Evolutionary conservation across 768 basidiomycete species (phyloP).

Genomic region (Bullera alba): DNA sequence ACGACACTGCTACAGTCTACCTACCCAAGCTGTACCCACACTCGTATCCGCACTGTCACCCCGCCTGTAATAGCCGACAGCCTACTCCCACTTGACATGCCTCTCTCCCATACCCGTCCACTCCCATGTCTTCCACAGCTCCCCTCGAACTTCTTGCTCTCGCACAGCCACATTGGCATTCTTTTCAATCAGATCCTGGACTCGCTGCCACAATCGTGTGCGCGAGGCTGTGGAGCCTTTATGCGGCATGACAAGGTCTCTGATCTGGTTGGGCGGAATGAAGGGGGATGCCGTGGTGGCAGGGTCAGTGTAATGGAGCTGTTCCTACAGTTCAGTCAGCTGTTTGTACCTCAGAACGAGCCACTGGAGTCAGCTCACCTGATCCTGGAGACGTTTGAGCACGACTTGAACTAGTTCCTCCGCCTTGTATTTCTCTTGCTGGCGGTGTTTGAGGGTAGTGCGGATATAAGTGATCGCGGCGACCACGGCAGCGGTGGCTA

Average conservation of each 20-base stretch:
- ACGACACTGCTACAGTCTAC: too few species aligned
- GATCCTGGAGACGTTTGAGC: conserved; percentile 40
- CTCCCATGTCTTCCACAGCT: conserved; percentile 44
- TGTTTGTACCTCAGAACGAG: background rate
- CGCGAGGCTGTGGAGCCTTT: conserved; percentile 26
- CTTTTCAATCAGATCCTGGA: conserved; percentile 33
- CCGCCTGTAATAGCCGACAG: background rate
- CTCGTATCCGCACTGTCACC: background rate
- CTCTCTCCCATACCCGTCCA: conserved; percentile 38
- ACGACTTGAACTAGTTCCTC: conserved; percentile 42
- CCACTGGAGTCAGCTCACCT: conserved; percentile 26
- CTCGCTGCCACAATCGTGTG: conserved; percentile 29
- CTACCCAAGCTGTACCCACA: too few species aligned
- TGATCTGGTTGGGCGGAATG: conserved; percentile 42
- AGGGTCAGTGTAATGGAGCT: conserved; percentile 42
- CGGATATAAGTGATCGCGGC: conserved; percentile 27
- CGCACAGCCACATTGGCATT: conserved; percentile 42
- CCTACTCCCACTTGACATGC: conserved; percentile 21
- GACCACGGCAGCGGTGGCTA: conserved; percentile 24
- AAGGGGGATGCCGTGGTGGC: conserved; percentile 36
- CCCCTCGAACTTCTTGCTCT: conserved; percentile 39
- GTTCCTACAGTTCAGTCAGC: conserved; percentile 23
- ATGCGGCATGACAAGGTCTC: conserved; percentile 41
- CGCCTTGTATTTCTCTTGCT: conserved; percentile 38
- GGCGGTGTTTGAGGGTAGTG: conserved; percentile 17